Base-by-base conservation (phyloP, 2,329 filamentous ascomycete species). In the Stemphylium lycopersici region DNA sequence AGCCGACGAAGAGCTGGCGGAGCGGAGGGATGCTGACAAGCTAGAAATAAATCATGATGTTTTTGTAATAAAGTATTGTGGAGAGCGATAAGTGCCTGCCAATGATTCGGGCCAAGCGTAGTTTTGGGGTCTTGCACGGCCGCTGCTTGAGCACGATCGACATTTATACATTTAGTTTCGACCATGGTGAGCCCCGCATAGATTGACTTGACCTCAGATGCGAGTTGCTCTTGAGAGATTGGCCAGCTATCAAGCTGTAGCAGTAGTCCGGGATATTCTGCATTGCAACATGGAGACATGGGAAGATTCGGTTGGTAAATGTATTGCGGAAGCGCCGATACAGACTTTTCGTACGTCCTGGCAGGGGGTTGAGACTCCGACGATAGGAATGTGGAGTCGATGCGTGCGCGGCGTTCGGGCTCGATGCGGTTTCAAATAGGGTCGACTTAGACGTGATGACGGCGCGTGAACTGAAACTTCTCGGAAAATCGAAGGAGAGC, bases 101-200 rank as follows among this genome's bases (percentile, higher is more conserved):
- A 96, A 64, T 96, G 90, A 46, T 93, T 87, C 26, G 79, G 73
- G n/a, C 75, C 78, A 3, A 87, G 65, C 39, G 76, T 74, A 2
- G 77, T 72, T 0, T 77, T 65, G 2, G 79, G 76, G 1, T 76
- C 77, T 3, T 86, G 83, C 0, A 84, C 81, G 7, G 79, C 77
- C 22, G 79, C 76, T 6, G 79, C 78, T 62, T 87, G 84, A 41
- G 83, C 80, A 39, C 84, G 86, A 62, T 93, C 90, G 1, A 96
- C 88, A 48, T 96, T 89, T 0, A 96, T 93, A 64, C 91, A 93
- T 63, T 95, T 91, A 20, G 84, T 86, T 69, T 98, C 93, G 0
- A 96, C 90, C 86, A 95, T 90, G 0, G 91, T 87, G 0, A 97
- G 76, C 0, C 90, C 91, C 0, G 88, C 87, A 65, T 96, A 96